Evolutionary conservation across 2,329 filamentous ascomycete genomes (phyloP).

Genomic region (Fusarium goolgardi): DNA sequence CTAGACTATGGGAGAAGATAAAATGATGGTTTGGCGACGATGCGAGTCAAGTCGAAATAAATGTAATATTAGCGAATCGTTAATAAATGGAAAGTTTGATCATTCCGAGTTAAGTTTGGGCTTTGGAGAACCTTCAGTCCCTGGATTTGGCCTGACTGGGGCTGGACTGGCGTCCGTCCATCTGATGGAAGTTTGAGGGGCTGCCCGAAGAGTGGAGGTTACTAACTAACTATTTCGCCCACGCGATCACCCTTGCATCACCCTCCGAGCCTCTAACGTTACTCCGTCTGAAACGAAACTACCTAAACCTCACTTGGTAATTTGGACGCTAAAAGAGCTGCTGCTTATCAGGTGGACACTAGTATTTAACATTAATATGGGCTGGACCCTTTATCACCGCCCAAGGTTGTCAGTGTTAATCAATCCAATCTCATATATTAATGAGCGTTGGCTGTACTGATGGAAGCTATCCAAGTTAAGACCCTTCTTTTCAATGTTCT

Average conservation of each 20-base stretch:
- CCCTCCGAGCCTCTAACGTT: conserved; percentile 10
- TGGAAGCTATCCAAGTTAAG: neutral
- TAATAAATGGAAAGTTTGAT: conserved; percentile 8
- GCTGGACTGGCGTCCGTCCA: conserved; percentile 13
- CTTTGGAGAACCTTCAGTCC: conserved; percentile 5
- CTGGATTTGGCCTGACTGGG: conserved; percentile 3
- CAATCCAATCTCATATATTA: conserved; percentile 3
- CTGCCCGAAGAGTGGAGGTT: conserved; percentile 29
- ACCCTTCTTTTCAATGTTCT: conserved; percentile 3
- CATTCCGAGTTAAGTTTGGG: conserved; percentile 20
- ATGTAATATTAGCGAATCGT: neutral
- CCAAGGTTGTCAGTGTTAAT: neutral
- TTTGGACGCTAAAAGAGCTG: conserved; percentile 20
- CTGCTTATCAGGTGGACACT: conserved; percentile 38
- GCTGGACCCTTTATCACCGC: conserved; percentile 28
- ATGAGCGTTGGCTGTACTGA: neutral
- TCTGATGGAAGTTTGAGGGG: conserved; percentile 25
- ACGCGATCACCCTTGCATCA: conserved; percentile 42
- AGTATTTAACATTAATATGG: conserved; percentile 2
- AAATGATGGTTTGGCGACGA: neutral
- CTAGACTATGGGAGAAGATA: neutral
- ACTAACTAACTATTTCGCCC: conserved; percentile 28
- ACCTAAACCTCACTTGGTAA: conserved; percentile 15
- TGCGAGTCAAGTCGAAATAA: conserved; percentile 14
- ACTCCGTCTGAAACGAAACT: neutral